These are phyloP conservation scores for Stentor roeselii DNA, from an alignment of 73 alveolate genomes.

Conservation along the genomic window DNA sequence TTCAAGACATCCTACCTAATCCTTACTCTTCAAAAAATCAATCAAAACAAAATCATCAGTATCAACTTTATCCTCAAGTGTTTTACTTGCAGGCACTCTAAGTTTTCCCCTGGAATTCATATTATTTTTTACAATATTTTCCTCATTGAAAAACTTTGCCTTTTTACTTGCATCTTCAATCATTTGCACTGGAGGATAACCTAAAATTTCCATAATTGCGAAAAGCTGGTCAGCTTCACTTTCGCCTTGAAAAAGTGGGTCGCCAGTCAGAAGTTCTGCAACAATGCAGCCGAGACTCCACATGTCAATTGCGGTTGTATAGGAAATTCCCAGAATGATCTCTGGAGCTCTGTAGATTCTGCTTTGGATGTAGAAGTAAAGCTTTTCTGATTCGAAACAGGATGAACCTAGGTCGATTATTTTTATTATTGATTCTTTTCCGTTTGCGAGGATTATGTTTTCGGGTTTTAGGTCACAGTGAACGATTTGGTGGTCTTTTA, in stretches of 20 bases:
- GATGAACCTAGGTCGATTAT: constrained; percentile 84
- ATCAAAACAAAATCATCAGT: constrained; percentile 4
- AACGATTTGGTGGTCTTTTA: constrained; percentile 57
- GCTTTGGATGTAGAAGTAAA: constrained; percentile 38
- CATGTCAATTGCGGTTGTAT: constrained; percentile 80
- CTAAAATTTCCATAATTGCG: constrained; percentile 63
- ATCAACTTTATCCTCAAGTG: background rate
- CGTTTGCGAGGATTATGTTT: constrained; percentile 66
- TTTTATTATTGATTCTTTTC: constrained; percentile 62
- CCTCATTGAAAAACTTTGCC: constrained; percentile 25
- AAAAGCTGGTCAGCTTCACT: constrained; percentile 60
- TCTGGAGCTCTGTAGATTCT: constrained; percentile 90
- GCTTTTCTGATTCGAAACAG: constrained; percentile 25
- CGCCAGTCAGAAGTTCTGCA: constrained; percentile 64
- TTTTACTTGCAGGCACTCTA: constrained; percentile 34
- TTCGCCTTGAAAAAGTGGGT: constrained; percentile 73
- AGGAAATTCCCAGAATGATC: constrained; percentile 82
- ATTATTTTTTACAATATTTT: constrained; percentile 7
- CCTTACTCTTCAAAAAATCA: constrained; percentile 27
- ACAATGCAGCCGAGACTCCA: constrained; percentile 85
- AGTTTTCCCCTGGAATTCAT: constrained; percentile 31
- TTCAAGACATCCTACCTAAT: constrained; percentile 24
- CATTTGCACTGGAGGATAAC: constrained; percentile 43
- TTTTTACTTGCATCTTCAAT: constrained; percentile 17
- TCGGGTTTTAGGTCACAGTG: constrained; percentile 96